A percentile compares a stretch with the other conserved stretches of the same genome.
Conservation (phyloP, 257 asterid genomes). For the Forsythia viridissima region DNA sequence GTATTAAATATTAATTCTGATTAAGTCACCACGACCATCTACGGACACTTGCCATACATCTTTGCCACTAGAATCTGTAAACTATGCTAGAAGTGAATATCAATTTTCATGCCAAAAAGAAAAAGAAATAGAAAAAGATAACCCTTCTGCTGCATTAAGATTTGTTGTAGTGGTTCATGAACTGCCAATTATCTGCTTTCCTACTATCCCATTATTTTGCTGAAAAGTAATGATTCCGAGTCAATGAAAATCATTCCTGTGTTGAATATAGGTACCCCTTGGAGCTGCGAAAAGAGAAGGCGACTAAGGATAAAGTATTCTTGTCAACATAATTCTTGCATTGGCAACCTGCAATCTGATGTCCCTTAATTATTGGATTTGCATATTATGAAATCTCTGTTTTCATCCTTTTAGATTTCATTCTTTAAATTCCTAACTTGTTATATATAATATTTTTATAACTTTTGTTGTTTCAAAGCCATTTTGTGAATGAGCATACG, state of each 20-base stretch:
- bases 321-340: constrained; percentile 5
- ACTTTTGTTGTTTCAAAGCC: constrained; percentile 10
- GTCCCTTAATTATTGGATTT: constrained; percentile 15
- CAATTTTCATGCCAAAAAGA: background rate
- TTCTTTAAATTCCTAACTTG: constrained; percentile 5
- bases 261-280: constrained; percentile 73
- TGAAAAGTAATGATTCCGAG: constrained; percentile 13
- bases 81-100: constrained; percentile 1
- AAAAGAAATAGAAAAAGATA: background rate
- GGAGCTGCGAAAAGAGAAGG: constrained; percentile 94
- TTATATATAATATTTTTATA: background rate
- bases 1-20: constrained; percentile 7
- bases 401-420: constrained; percentile 1
- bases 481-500: background rate
- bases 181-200: background rate
- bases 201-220: constrained; percentile 13
- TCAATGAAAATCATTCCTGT: constrained; percentile 25
- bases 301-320: constrained; percentile 78
- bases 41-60: background rate
- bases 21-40: background rate
- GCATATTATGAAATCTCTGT: background rate
- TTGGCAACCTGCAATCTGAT: constrained; percentile 9
- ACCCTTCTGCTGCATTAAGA: background rate
- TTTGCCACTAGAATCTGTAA: background rate
- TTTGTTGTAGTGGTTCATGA: background rate